phyloP scores from a whole-genome alignment of 192 early-diverging fungal genomes.

The Phlyctochytrium arcticum region DNA sequence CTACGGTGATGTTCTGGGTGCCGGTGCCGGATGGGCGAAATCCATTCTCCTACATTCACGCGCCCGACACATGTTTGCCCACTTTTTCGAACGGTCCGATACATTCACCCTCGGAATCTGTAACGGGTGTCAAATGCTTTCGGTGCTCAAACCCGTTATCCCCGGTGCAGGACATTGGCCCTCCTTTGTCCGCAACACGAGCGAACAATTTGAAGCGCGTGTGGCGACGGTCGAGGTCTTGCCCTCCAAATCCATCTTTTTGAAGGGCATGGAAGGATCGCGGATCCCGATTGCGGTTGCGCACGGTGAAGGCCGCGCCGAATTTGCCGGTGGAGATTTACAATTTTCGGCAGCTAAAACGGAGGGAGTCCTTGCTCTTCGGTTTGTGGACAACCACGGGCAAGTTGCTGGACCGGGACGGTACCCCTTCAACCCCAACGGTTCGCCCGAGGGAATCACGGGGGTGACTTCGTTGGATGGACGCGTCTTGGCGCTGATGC shows the following conservation, averaged over 20 bases:
- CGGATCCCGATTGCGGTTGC: slow-evolving; percentile 90
- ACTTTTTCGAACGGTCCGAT: slow-evolving; percentile 79
- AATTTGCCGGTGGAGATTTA: slow-evolving; percentile 57
- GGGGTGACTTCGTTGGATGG: slow-evolving; percentile 81
- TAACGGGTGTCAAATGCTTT: slow-evolving; percentile 98
- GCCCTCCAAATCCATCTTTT: slow-evolving; percentile 62
- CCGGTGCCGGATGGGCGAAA: slow-evolving; percentile 98
- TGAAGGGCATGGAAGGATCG: slow-evolving; percentile 87
- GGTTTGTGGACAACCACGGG: slow-evolving; percentile 84
- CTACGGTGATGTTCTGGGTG: slow-evolving; percentile 98
- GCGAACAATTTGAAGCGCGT: slow-evolving; percentile 95
- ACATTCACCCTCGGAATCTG: slow-evolving; percentile 97
- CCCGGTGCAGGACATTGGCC: slow-evolving; percentile 90
- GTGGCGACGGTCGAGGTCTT: slow-evolving; percentile 71
- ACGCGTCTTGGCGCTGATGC: slow-evolving; percentile 93
- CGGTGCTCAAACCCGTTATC: slow-evolving; percentile 83
- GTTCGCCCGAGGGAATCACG: slow-evolving; percentile 80
- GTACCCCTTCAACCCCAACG: slow-evolving; percentile 99
- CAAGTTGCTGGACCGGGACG: slow-evolving; percentile 55
- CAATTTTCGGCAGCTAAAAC: slow-evolving; percentile 26
- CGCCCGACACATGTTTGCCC: slow-evolving; percentile 68
- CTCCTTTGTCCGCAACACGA: slow-evolving; percentile 82
- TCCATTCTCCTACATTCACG: slow-evolving; percentile 71
- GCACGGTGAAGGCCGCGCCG: slow-evolving; percentile 94
- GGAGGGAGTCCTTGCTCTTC: slow-evolving; percentile 58